Evolutionary conservation across 1,284 basidiomycete species (phyloP).

Genomic region (Boletus semigastroideus): DNA sequence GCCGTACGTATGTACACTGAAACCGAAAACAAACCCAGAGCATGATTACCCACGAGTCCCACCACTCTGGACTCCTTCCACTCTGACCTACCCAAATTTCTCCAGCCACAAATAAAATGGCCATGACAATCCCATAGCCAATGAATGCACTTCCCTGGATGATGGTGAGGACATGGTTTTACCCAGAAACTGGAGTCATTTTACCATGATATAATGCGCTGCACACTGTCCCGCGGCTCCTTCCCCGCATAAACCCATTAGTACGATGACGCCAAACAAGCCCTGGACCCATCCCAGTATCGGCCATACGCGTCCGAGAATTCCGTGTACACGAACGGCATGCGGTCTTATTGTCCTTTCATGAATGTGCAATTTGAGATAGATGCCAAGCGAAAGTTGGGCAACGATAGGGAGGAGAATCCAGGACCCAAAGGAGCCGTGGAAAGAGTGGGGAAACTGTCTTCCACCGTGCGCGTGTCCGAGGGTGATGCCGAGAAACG

Average conservation of each 20-base stretch:
- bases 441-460: constrained; percentile 67
- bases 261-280: constrained; percentile 68
- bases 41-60: constrained; percentile 89
- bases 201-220: constrained; percentile 88
- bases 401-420: constrained; percentile 63
- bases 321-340: constrained; percentile 72
- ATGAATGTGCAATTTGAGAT: constrained; percentile 91
- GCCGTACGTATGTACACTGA: not conserved
- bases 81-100: constrained; percentile 78
- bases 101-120: constrained; percentile 81
- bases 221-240: constrained; percentile 77
- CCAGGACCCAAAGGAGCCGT: constrained; percentile 71
- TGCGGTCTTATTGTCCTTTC: constrained; percentile 76
- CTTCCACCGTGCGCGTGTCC: constrained; percentile 83
- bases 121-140: constrained; percentile 83
- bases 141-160: constrained; percentile 77
- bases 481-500: constrained; percentile 69
- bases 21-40: constrained; percentile 64
- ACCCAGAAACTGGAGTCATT: constrained; percentile 8
- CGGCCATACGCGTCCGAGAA: constrained; percentile 85
- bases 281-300: constrained; percentile 88
- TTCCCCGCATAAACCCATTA: constrained; percentile 70
- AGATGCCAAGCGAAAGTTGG: constrained; percentile 80
- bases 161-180: not conserved
- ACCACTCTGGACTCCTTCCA: constrained; percentile 82